Evolutionary conservation across 768 basidiomycete genomes (phyloP), one percentile per base, ranked within the genome.

Genomic region (Serendipita vermifera): DNA sequence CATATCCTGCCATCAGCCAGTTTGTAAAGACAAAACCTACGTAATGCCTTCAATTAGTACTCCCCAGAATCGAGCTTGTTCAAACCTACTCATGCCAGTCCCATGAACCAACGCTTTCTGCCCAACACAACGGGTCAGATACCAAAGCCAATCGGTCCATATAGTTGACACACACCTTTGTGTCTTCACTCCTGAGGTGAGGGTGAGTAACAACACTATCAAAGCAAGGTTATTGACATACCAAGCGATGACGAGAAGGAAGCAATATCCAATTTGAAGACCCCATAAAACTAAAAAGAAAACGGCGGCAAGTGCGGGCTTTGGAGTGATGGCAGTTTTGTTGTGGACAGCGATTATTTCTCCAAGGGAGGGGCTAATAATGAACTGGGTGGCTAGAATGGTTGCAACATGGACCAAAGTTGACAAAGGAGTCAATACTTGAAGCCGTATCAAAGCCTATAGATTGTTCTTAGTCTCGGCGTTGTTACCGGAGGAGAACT

Each of bases 371-470:
- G 90, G 90, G 17, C 71, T 76, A 27, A 84, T 73, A 17, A 90
- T 72, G 6, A 80, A 59, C 0, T 82, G 66, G 64, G 90, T 93
- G 3, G 88, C 76, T 33, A 85, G 63, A 46, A 84, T 72, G 1
- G 80, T 74, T 0, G 82, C 84, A 38, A 93, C 80, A 64, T 86
- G 86, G 57, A 92, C 78, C 61, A 91, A 75, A 6, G 94, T 73
- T 1, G 86, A 85, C 1, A 94, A 72, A 0, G 91, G 91, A 0
- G 90, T 90, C 41, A 92, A 70, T 20, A 94, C 87, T 66, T 96
- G 91, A 3, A 96, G 76, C 43, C 85, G 78, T 32, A 73, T 68
- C 32, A 71, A 35, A 32, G 48, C 31, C 35, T 33, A 57, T 22
- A 40, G 2, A 22, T 46, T 26, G 9, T 33, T 7, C 2, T 59